Percentiles rank a stretch among this genome's conserved stretches.
Conservation (phyloP, 345 rosid species). For the Eucalyptus regnans region DNA sequence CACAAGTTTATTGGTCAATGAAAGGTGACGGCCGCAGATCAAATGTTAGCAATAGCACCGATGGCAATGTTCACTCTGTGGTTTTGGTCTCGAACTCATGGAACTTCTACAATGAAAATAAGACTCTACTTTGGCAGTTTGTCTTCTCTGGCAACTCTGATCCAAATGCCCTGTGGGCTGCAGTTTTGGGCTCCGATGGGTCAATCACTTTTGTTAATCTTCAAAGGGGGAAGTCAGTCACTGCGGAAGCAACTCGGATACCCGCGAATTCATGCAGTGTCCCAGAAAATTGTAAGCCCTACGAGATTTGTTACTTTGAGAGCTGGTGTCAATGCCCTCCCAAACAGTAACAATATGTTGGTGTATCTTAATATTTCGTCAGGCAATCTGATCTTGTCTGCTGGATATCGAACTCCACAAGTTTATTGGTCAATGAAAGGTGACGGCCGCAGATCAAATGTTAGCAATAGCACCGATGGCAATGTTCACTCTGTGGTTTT, state of each 20-base stretch:
- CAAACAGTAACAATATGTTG: neutral
- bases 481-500: constrained; percentile 13
- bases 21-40: constrained; percentile 9
- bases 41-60: neutral
- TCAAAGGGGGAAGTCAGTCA: neutral
- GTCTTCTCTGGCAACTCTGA: constrained; percentile 8
- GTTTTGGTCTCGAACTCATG: constrained; percentile 23
- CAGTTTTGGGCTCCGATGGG: constrained; percentile 20
- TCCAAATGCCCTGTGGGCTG: constrained; percentile 26
- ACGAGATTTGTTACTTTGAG: constrained; percentile 10
- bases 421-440: constrained; percentile 23
- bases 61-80: constrained; percentile 14
- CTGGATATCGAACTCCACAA: constrained; percentile 20
- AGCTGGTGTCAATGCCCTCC: constrained; percentile 27
- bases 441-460: constrained; percentile 8
- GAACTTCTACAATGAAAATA: constrained; percentile 25
- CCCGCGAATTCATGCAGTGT: constrained; percentile 18
- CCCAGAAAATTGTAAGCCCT: constrained; percentile 22
- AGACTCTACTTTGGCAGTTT: constrained; percentile 19
- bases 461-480: neutral
- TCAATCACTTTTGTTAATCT: constrained; percentile 19
- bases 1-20: constrained; percentile 32
- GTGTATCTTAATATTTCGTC: constrained; percentile 13
- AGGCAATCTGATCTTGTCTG: constrained; percentile 20
- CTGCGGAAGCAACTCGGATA: neutral